Base-by-base conservation (phyloP, 768 basidiomycete species). In the Cyclocybe cylindracea region DNA sequence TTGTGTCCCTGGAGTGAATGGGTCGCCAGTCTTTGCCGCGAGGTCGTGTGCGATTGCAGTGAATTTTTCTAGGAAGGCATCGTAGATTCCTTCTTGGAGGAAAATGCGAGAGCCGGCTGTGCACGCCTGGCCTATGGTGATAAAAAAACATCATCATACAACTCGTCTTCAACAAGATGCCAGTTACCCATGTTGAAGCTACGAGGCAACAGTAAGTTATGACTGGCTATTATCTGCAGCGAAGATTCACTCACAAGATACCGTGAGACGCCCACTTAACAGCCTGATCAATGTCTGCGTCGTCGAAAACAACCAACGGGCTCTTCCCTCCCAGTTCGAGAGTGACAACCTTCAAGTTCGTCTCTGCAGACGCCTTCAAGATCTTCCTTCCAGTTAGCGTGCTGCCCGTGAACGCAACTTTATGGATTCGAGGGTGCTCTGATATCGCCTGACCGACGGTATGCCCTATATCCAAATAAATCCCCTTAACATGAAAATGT, bases 101-200 rank as follows among this genome's bases (percentile, higher is more conserved):
- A 79, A 91, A 60, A 93, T 84, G 52, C 93, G 81, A 14, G 89
- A 87, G 8, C 90, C 87, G 10, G 89, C 89, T 56, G 81, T 82
- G 70, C 91, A 94, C 14, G 77, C 74, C 68, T 93, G 90, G 24
- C 91, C 87, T 54, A 82, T 79, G 61, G 84, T 86, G 66, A 10
- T 29, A 44, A n/a, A 37, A 41, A n/a, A 67, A 67, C 78, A 85
- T 64, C 10, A 5, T 32, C 43, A 4, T 32, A 2, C 16, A 42
- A 10, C 36, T 40, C n/a, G 2, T 42, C 39, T 46, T 18, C n/a
- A 37, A 43, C 14, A 39, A 14, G 24, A 36, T 14, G n/a, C 10
- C 39, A 48, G 43, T 6, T 36, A 64, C 62, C 70, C 64, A 66
- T 68, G 55, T 72, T 66, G 55, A 62, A 55, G 53, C 61, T 65